A percentile compares a stretch with the other conserved stretches of the same genome.
Conservation (phyloP, 2,329 filamentous ascomycete species). For the Apiospora hydei region DNA sequence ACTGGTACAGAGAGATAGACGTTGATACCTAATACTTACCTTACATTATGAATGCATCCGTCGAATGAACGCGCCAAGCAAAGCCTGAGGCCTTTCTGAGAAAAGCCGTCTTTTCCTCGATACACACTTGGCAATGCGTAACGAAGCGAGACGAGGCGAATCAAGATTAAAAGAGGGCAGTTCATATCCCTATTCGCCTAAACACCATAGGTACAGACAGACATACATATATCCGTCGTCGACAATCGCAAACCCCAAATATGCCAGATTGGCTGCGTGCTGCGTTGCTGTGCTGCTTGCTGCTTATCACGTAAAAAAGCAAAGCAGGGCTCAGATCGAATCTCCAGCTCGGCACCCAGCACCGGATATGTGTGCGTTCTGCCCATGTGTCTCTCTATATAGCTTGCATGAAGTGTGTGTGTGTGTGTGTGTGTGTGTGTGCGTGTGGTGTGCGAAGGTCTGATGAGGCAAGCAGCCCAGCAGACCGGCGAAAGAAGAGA, state of each 20-base stretch:
- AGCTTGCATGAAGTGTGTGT: slow-evolving; percentile 6
- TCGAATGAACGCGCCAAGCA: not conserved
- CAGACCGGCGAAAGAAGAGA: not conserved
- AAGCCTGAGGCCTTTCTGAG: not conserved
- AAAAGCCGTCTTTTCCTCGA: not conserved
- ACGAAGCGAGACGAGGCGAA: not conserved
- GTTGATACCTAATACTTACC: no score
- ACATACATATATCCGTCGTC: not conserved
- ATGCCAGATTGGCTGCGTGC: slow-evolving; percentile 1
- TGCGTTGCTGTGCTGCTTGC: not conserved
- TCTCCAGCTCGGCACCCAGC: not conserved
- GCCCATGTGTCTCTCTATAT: slow-evolving; percentile 18
- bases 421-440: not conserved
- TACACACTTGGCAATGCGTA: slow-evolving; percentile 3
- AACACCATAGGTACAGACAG: not conserved
- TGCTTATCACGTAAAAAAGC: not conserved
- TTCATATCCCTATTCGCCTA: not conserved
- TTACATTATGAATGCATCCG: not conserved
- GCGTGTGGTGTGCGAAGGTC: not conserved
- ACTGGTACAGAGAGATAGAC: no score
- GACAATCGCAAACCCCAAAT: not conserved
- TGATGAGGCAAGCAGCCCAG: not conserved
- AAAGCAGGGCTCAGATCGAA: slow-evolving; percentile 12
- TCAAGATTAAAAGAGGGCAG: not conserved
- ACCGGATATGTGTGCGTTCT: not conserved